Base-by-base conservation (phyloP, 345 rosid genomes). In the Hibiscus trionum region DNA sequence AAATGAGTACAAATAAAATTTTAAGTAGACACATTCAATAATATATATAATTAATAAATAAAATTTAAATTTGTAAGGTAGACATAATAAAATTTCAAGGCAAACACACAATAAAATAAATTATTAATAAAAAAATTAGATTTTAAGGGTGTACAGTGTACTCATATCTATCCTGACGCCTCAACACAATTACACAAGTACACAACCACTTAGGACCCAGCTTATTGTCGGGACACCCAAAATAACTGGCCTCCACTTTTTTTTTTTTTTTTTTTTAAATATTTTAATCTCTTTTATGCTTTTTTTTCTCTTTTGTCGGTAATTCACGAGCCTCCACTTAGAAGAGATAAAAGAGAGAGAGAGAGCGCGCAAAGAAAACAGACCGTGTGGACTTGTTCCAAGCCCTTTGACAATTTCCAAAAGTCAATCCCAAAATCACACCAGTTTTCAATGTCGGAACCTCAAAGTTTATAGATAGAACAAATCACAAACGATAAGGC, bases 361-460 rank as follows among this genome's bases (percentile, higher is more conserved):
- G 24, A 21, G 24, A 24, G 29, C 29, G 10, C 3, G 33, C 0
- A 35, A 35, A 35, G 39, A 35, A 57, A 6, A 35, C 27, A 21
- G 4, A 57, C 69, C 68, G 50, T 14, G 70, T 44, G 47, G 73
- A 44, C 59, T 59, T 2, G 12, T 19, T 26, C 21, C 14, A 47
- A 26, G 4, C 55, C 81, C 79, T 90, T 91, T 93, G 93, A 88
- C 93, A 87, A 24, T 62, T 11, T 0, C 0, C 0, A 0, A 37
- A 83, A 71, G 96, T 89, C 96, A 91, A 88, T 85, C 83, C 83
- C 71, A 47, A 82, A 82, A 61, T 84, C 88, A 72, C 12, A n/a
- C 47, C 76, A 76, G 82, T 78, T 78, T 84, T 73, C 77, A 37
- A 69, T 70, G 84, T 72, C 62, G n/a, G 62, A 59, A 59, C 11